Evolutionary conservation across 495 filamentous ascomycete genomes (phyloP).

Genomic region (Aspergillus coremiiformis): DNA sequence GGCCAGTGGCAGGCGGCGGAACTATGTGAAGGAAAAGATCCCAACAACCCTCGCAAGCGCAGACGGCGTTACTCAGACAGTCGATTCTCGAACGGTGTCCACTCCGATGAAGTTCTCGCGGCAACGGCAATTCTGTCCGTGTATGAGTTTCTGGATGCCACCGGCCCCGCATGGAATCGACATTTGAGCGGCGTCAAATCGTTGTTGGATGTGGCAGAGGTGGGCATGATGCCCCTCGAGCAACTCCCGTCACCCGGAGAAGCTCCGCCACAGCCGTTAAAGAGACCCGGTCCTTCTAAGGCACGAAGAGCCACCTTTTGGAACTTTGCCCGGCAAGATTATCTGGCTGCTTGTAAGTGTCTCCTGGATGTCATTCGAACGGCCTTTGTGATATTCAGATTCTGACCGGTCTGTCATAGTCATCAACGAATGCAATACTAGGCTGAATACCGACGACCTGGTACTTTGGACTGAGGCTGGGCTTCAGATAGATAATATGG

Average conservation of each 20-base stretch:
- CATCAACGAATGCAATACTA: slow-evolving; percentile 54
- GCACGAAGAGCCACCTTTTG: slow-evolving; percentile 55
- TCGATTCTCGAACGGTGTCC: slow-evolving; percentile 34
- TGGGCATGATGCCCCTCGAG: slow-evolving; percentile 54
- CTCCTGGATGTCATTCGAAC: background rate
- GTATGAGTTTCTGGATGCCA: slow-evolving; percentile 57
- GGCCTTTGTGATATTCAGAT: background rate
- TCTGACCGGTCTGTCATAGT: slow-evolving; percentile 24
- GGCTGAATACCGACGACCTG: slow-evolving; percentile 55
- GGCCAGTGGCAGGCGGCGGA: slow-evolving; percentile 35
- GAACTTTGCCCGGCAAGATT: slow-evolving; percentile 60
- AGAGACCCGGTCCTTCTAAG: slow-evolving; percentile 40
- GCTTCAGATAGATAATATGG: slow-evolving; percentile 47
- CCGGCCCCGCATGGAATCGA: slow-evolving; percentile 53
- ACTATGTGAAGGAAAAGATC: slow-evolving; percentile 22
- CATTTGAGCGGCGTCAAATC: slow-evolving; percentile 59
- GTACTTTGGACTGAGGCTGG: slow-evolving; percentile 55
- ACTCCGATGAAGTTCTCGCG: slow-evolving; percentile 54
- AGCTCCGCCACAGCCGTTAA: slow-evolving; percentile 20
- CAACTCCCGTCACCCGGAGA: slow-evolving; percentile 36
- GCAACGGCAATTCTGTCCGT: slow-evolving; percentile 58
- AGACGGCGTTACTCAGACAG: slow-evolving; percentile 34
- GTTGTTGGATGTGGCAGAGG: slow-evolving; percentile 54
- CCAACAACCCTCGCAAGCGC: slow-evolving; percentile 29
- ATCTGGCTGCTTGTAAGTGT: slow-evolving; percentile 54